Evolutionary conservation across 345 rosid species (phyloP).

Genomic region (Excoecaria agallocha): DNA sequence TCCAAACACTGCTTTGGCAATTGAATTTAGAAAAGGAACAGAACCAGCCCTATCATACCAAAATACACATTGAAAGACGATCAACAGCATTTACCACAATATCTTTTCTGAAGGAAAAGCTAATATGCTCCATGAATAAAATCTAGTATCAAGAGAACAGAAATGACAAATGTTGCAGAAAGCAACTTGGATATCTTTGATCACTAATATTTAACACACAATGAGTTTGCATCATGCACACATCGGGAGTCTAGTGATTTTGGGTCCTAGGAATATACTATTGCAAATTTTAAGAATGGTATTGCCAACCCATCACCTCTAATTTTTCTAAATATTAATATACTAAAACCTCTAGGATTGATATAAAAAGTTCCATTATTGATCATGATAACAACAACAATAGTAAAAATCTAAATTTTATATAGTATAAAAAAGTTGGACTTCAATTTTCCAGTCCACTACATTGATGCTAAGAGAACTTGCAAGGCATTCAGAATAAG

Average conservation of each 20-base stretch:
- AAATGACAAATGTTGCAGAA: not conserved
- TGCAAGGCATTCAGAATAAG: not conserved
- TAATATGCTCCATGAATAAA: not conserved
- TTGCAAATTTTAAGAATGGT: too few relatives aligned
- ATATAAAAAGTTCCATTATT: too few relatives aligned
- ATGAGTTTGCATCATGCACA: too few relatives aligned
- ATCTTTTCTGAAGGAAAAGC: not conserved
- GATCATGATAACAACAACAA: too few relatives aligned
- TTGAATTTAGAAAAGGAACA: not conserved
- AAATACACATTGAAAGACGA: not conserved
- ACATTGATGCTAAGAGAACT: not conserved
- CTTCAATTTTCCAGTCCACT: not conserved
- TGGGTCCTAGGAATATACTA: too few relatives aligned
- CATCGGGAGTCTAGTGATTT: too few relatives aligned
- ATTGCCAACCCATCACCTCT: too few relatives aligned
- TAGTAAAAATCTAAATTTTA: too few relatives aligned
- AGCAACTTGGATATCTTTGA: not conserved
- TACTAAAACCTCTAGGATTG: too few relatives aligned
- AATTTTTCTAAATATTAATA: too few relatives aligned
- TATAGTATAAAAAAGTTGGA: not conserved
- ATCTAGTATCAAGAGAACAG: not conserved
- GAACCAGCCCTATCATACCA: too few relatives aligned
- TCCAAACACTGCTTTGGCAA: not conserved
- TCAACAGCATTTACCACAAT: not conserved
- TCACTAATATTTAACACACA: not conserved